Evolutionary conservation across 345 rosid genomes (phyloP).

Genomic region (Lagerstroemia speciosa): DNA sequence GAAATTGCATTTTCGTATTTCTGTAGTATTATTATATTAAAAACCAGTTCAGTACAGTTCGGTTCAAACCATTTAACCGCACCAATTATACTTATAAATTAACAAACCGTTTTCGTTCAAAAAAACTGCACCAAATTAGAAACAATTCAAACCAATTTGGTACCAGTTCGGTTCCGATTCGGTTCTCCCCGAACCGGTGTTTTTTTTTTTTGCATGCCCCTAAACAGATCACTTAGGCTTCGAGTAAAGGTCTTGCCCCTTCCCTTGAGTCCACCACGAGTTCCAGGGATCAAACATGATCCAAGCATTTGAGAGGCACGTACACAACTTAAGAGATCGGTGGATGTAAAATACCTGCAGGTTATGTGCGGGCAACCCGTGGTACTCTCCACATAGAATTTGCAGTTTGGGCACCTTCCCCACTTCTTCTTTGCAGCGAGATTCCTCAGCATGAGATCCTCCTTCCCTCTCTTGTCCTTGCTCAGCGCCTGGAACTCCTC

Average conservation of each 20-base stretch:
- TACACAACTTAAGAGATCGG: background rate
- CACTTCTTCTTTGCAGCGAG: conserved; percentile 26
- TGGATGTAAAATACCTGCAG: conserved; percentile 34
- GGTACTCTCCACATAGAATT: conserved; percentile 34
- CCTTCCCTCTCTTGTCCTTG: conserved; percentile 27
- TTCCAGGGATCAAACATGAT: background rate
- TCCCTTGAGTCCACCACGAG: background rate
- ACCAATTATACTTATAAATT: too few species aligned
- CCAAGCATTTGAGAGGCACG: background rate
- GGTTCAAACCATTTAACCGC: too few species aligned
- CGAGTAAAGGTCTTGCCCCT: background rate
- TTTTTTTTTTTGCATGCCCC: too few species aligned
- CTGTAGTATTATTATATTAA: too few species aligned
- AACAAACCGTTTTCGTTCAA: too few species aligned
- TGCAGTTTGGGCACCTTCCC: conserved; percentile 40
- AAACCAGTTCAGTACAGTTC: too few species aligned
- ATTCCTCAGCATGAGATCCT: conserved; percentile 33
- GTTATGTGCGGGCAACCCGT: conserved; percentile 30
- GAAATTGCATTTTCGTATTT: too few species aligned
- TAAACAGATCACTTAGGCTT: background rate
- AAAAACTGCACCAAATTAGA: too few species aligned
- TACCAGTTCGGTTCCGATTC: too few species aligned
- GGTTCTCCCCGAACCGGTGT: too few species aligned
- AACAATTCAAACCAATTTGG: too few species aligned
- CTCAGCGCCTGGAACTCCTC: conserved; percentile 26